A percentile compares a stretch with the other conserved stretches of the same genome.
phyloP scores from a whole-genome alignment of 2,329 filamentous ascomycete species.

The Pseudopyrenochaeta lycopersici region DNA sequence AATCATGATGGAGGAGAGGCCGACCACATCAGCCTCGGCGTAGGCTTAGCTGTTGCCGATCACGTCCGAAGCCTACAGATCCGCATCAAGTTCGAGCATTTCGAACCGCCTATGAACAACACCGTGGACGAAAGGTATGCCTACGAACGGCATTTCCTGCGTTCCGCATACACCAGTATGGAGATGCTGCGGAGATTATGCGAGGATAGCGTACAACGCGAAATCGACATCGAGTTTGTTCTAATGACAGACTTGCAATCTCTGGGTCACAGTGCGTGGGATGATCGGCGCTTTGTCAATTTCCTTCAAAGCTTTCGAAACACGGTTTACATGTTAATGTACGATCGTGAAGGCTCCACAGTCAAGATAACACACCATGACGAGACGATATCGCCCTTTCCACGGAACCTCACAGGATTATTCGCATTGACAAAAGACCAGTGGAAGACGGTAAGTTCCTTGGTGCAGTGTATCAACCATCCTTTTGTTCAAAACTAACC shows the following conservation, averaged over 20 bases:
- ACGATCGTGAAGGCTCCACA: conserved; percentile 16
- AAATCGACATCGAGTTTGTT: conserved; percentile 27
- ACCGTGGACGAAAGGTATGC: conserved; percentile 4
- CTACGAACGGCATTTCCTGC: conserved; percentile 17
- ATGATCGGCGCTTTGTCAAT: conserved; percentile 16
- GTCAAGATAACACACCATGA: conserved; percentile 32
- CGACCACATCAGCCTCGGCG: conserved; percentile 1
- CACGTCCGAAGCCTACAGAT: conserved; percentile 30
- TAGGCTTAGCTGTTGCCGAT: conserved; percentile 10
- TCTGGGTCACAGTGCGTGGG: background rate
- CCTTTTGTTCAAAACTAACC: background rate
- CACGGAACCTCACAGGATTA: conserved; percentile 18
- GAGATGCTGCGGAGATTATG: background rate
- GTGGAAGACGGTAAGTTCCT: conserved; percentile 27
- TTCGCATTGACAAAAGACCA: conserved; percentile 26
- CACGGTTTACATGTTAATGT: conserved; percentile 25
- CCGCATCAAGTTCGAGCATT: conserved; percentile 35
- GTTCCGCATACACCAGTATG: background rate
- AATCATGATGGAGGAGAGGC: background rate
- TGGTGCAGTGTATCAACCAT: background rate
- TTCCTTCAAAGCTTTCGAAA: conserved; percentile 25
- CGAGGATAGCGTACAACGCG: background rate
- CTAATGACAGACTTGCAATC: conserved; percentile 22
- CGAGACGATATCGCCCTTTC: conserved; percentile 19
- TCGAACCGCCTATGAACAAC: background rate